Evolutionary conservation across 2,329 filamentous ascomycete genomes (phyloP).

Genomic region (Cryphonectria parasitica): DNA sequence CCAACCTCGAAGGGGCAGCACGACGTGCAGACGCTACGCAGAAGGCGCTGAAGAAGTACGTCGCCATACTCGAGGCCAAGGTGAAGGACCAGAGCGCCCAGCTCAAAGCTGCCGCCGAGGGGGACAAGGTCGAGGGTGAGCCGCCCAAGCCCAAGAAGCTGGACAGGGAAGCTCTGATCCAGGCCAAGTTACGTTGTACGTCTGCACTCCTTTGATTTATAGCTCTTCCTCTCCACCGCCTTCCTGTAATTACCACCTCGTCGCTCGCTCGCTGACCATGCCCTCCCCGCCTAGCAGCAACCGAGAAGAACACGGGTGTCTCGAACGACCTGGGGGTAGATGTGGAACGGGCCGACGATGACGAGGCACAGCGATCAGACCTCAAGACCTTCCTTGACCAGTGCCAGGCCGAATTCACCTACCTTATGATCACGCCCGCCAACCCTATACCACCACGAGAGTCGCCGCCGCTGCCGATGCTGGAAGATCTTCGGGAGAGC

Average conservation of each 20-base stretch:
- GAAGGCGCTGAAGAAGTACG: slow-evolving; percentile 87
- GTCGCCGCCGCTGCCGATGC: slow-evolving; percentile 59
- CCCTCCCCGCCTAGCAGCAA: slow-evolving; percentile 41
- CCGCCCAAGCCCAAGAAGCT: slow-evolving; percentile 51
- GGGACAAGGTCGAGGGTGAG: slow-evolving; percentile 34
- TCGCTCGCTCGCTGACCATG: slow-evolving; percentile 25
- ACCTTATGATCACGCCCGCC: slow-evolving; percentile 69
- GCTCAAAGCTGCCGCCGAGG: slow-evolving; percentile 58
- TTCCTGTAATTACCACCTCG: too few relatives aligned
- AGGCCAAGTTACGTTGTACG: slow-evolving; percentile 62
- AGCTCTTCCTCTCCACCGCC: slow-evolving; percentile 10
- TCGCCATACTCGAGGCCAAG: slow-evolving; percentile 85
- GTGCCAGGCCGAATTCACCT: slow-evolving; percentile 68
- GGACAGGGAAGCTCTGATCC: slow-evolving; percentile 56
- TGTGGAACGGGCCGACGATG: slow-evolving; percentile 51
- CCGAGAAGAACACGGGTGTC: slow-evolving; percentile 44
- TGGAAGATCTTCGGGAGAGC: slow-evolving; percentile 62
- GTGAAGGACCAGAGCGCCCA: slow-evolving; percentile 81
- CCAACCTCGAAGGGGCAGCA: slow-evolving; percentile 86
- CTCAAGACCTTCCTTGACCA: slow-evolving; percentile 66
- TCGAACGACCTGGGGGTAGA: slow-evolving; percentile 50
- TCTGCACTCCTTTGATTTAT: slow-evolving; percentile 20
- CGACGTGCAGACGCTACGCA: slow-evolving; percentile 86
- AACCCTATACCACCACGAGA: slow-evolving; percentile 69
- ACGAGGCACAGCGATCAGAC: slow-evolving; percentile 55